phyloP scores from a whole-genome alignment of 306 rosid genomes.

The Cucurbita argyrosperma region DNA sequence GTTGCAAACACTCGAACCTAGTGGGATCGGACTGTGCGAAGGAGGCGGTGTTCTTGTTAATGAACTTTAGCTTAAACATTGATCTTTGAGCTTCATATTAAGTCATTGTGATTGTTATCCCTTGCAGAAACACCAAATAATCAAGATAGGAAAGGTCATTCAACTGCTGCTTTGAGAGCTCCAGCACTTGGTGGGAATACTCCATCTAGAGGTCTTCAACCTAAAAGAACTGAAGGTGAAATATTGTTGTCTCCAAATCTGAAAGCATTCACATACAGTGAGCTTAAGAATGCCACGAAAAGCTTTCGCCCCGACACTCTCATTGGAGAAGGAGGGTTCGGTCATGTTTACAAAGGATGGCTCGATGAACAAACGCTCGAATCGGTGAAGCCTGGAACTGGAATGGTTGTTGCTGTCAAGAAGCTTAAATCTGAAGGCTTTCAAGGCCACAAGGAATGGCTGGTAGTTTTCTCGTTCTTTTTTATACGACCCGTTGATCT shows the following conservation, averaged over 20 bases:
- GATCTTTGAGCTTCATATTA: neutral
- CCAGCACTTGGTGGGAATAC: neutral
- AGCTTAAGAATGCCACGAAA: conserved; percentile 18
- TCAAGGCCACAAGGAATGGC: conserved; percentile 26
- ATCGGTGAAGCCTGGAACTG: conserved; percentile 15
- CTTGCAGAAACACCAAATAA: conserved; percentile 4
- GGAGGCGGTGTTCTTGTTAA: neutral
- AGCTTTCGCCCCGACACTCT: conserved; percentile 19
- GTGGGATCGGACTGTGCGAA: neutral
- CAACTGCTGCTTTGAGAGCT: neutral
- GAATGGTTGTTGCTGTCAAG: conserved; percentile 19
- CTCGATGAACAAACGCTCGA: conserved; percentile 13
- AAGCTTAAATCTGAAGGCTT: conserved; percentile 18
- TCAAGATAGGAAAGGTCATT: neutral
- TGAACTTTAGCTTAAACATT: neutral
- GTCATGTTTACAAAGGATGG: conserved; percentile 26
- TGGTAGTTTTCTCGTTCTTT: conserved; percentile 7
- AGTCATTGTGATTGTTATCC: neutral
- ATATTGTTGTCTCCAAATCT: conserved; percentile 13
- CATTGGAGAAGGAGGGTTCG: conserved; percentile 25
- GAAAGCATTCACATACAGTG: conserved; percentile 9
- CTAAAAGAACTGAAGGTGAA: conserved; percentile 8
- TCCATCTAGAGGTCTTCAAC: conserved; percentile 6
- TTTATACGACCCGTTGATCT: neutral
- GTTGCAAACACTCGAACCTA: neutral